Percentiles rank a stretch among this genome's conserved stretches.
Evolutionary conservation across 208 protist species (phyloP).

Genomic region (Acanthamoeba castellanii): DNA sequence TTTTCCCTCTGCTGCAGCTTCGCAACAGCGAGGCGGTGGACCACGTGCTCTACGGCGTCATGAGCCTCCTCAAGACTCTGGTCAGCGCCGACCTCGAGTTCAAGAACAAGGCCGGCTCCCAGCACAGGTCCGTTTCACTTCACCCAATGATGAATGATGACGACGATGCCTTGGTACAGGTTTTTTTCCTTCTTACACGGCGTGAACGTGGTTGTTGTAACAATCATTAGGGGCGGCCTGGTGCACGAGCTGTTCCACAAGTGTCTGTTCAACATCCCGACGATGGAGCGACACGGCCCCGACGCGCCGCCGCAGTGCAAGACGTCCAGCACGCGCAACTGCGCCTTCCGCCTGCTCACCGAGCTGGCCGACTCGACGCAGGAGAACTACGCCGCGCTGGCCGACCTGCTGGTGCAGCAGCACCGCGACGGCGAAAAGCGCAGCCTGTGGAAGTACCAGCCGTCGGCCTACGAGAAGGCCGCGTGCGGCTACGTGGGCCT

Average conservation of each 20-base stretch:
- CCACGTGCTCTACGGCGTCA: conserved; percentile 73
- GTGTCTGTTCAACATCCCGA: conserved; percentile 88
- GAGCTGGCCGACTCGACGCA: conserved; percentile 75
- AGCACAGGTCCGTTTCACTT: not conserved
- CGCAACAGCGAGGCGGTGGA: conserved; percentile 79
- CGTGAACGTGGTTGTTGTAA: too few relatives aligned
- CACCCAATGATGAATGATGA: too few relatives aligned
- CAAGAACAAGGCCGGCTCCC: conserved; percentile 15
- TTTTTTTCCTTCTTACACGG: too few relatives aligned
- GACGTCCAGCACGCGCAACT: conserved; percentile 77
- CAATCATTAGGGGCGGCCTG: not conserved
- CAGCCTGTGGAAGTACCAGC: conserved; percentile 40
- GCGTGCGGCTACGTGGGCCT: conserved; percentile 87
- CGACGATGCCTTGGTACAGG: too few relatives aligned
- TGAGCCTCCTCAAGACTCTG: conserved; percentile 73
- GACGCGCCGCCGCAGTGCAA: conserved; percentile 89
- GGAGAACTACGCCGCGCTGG: not conserved
- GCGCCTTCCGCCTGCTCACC: conserved; percentile 84
- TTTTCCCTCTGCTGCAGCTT: conserved; percentile 22
- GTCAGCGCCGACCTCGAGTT: conserved; percentile 25
- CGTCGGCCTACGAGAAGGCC: not conserved
- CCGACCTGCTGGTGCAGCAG: conserved; percentile 43
- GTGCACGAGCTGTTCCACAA: conserved; percentile 81
- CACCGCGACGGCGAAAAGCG: conserved; percentile 23
- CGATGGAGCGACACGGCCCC: conserved; percentile 78